Base-by-base conservation (phyloP, 2,329 filamentous ascomycete genomes). In the Nemania sp. region DNA sequence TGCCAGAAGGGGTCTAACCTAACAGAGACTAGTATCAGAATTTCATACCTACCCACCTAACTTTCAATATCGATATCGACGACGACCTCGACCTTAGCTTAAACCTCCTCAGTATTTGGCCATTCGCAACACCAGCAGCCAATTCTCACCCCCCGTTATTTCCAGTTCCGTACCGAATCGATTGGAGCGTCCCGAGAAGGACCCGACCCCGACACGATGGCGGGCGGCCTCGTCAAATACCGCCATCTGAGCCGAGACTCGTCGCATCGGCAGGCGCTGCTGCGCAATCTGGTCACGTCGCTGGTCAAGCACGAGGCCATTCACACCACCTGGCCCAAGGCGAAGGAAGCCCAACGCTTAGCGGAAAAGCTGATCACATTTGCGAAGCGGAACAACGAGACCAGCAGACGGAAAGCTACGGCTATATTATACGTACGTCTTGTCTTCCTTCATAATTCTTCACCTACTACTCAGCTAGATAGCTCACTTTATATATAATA, bases 341-440 rank as follows among this genome's bases (percentile, higher is more conserved):
- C 94, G 42, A 99, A 97, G 76, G 94, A 99, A 77, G 90, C 94
- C 17, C 94, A 99, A 76, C 83, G 90, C 37, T 73, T 97, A 64
- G 94, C 92, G 6, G 94, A 99, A 71, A 95, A 96, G 78, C 79
- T 97, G 63, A 92, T 99, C 67, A 97, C 92, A 4, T 73, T 96
- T 65, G 93, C 90, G 17, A 99, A 97, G 82, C 89, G 86, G 76
- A 91, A 97, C 72, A 96, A 93, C 34, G 87, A 91, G 67, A 89
- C 90, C 17, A 88, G 87, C 56, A 81, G 83, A 71, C 80, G 85
- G 69, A 83, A 82, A 63, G 93, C 91, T n/a, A 77, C 87, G 66
- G 83, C 82, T 33, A 91, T 92, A 65, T 87, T 99, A 71, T 97
- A 86, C 71, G 94, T 97, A 84, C 52, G 88, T 77, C 14, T 12